Conservation (phyloP, 495 filamentous ascomycete genomes). For the Penicillium dipodomyicola region DNA sequence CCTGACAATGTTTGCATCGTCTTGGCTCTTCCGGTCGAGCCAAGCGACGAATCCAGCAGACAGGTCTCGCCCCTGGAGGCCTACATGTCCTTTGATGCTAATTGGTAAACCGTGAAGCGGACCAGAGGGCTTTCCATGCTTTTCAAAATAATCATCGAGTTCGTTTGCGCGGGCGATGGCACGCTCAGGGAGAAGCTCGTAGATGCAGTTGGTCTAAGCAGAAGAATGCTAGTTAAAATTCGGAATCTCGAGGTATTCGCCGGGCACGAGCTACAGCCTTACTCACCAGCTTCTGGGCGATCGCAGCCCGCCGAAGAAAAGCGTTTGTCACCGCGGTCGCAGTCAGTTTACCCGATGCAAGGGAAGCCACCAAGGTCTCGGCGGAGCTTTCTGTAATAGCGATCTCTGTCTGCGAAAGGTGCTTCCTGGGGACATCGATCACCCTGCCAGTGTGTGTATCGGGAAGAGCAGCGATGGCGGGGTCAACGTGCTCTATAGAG, state of each 20-base stretch:
- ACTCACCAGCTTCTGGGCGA: constrained; percentile 42
- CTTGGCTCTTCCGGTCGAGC: constrained; percentile 5
- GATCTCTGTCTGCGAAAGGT: not conserved
- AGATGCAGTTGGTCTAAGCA: constrained; percentile 44
- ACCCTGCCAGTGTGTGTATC: constrained; percentile 1
- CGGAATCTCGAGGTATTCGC: not conserved
- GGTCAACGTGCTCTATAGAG: constrained; percentile 2
- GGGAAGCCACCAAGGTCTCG: not conserved
- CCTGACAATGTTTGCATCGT: constrained; percentile 7
- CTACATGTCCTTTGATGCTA: constrained; percentile 27
- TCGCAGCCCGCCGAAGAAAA: constrained; percentile 46
- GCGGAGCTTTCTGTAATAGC: not conserved
- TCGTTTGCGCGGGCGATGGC: constrained; percentile 47
- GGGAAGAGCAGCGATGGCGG: constrained; percentile 1
- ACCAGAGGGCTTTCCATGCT: constrained; percentile 16
- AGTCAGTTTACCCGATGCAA: not conserved
- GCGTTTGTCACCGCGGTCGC: constrained; percentile 37
- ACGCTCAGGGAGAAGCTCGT: constrained; percentile 54
- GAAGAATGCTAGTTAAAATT: not conserved
- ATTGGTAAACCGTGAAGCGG: constrained; percentile 28
- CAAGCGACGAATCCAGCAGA: constrained; percentile 46
- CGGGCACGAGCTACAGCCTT: not conserved
- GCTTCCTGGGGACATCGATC: constrained; percentile 3
- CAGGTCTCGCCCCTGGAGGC: not conserved
- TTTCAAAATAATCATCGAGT: constrained; percentile 22